Base-by-base conservation (phyloP, 1,284 basidiomycete genomes). In the Dichomitus squalens region DNA sequence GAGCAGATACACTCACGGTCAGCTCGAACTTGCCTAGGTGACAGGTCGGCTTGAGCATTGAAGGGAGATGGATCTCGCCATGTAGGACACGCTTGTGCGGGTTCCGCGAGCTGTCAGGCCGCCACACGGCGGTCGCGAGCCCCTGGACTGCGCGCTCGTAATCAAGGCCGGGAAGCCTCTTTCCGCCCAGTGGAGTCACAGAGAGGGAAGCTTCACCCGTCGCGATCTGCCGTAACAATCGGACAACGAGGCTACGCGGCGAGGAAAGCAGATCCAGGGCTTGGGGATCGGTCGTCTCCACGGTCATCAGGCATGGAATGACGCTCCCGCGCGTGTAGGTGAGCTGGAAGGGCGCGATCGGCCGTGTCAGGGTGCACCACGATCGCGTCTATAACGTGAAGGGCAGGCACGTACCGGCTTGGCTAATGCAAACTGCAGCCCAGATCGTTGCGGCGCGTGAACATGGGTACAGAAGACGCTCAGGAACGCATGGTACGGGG, bases 241-340 rank as follows among this genome's bases (percentile, higher is more conserved):
- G 64, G 44, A 70, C 62, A 27, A 64, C 58, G 11, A 61, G 58
- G 25, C 60, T 62, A 33, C 62, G 54, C 27, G 66, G 65, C 23
- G 57, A 53, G 21, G 67, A 62, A 5, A 68, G 61, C 11, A 67
- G 57, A 53, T 66, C 61, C 16, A 70, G 60, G 14, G 64, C 68
- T 41, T 69, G 67, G n/a, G 60, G 57, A 57, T 70, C 68, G 33
- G 52, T 33, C 18, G 66, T 64, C 49, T 65, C 58, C 39, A 68
- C 54, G 9, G 57, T 54, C 36, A 68, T 52, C 29, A 59, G 49
- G 38, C 67, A 65, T 7, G 68, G 67, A 20, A 70, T 65, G 3
- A 59, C 64, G 23, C 62, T 66, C 25, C 68, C 68, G 50, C 66
- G 58, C n/a, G 68, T 66, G 51, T 68, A 70, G 43, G 59, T 64